Percentiles rank a stretch among this genome's conserved stretches.
These are phyloP conservation scores for Neonectria hederae DNA, from an alignment of 2,329 filamentous ascomycete genomes.

Conservation along the genomic window DNA sequence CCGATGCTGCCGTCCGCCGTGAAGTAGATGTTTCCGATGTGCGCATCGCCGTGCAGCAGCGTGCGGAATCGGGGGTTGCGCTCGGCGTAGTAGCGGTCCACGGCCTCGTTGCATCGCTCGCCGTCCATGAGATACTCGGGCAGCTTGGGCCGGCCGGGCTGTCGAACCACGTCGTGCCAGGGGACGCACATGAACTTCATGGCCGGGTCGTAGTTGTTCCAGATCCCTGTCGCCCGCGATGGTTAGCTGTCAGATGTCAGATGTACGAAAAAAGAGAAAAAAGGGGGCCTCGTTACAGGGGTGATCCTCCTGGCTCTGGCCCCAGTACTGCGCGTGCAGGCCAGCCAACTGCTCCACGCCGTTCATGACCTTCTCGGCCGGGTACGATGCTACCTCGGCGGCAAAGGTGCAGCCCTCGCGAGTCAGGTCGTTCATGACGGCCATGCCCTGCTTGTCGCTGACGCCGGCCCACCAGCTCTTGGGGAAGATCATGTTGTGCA, in stretches of 20 bases:
- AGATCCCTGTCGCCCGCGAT: conserved; percentile 33
- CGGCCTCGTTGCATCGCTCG: conserved; percentile 45
- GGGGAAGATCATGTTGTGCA: conserved; percentile 46
- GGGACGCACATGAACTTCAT: conserved; percentile 46
- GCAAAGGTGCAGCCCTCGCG: conserved; percentile 48
- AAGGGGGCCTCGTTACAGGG: conserved; percentile 29
- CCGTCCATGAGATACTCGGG: conserved; percentile 51
- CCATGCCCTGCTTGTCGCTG: conserved; percentile 49
- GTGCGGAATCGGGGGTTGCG: conserved; percentile 52
- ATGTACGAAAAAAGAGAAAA: background rate
- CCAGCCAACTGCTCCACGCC: conserved; percentile 52
- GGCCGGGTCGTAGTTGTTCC: conserved; percentile 51
- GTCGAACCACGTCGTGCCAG: conserved; percentile 44
- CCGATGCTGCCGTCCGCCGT: conserved; percentile 46
- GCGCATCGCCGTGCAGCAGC: conserved; percentile 55
- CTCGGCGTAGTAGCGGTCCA: conserved; percentile 49
- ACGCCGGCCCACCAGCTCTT: conserved; percentile 50
- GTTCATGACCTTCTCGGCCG: conserved; percentile 45
- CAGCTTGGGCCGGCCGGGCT: conserved; percentile 44
- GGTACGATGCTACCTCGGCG: conserved; percentile 44
- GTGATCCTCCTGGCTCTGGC: conserved; percentile 42
- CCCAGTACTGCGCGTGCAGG: conserved; percentile 51
- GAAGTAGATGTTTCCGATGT: conserved; percentile 56
- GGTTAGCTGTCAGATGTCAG: conserved; percentile 10
- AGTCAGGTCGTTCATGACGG: conserved; percentile 49